These are phyloP conservation scores for Dactylella cylindrospora DNA, from an alignment of 2,329 filamentous ascomycete genomes.

Conservation along the genomic window DNA sequence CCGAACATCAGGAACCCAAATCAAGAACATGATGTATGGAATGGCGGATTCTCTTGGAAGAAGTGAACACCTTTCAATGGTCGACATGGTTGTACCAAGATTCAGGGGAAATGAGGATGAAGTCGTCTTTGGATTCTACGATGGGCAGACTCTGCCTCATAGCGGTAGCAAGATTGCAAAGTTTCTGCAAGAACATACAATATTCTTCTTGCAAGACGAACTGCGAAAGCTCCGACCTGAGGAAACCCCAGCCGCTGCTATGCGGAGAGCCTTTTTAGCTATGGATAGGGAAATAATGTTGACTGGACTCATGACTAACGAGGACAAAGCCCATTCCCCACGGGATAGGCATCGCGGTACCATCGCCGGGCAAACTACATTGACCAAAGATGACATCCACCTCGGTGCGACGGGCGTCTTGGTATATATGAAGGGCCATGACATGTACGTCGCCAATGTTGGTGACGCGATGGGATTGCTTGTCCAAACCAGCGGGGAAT, in stretches of 20 bases:
- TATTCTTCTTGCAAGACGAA: constrained; percentile 77
- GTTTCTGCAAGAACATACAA: constrained; percentile 94
- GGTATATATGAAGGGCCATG: constrained; percentile 82
- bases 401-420: constrained; percentile 92
- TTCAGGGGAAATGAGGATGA: constrained; percentile 89
- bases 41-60: constrained; percentile 95
- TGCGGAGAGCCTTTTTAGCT: constrained; percentile 80
- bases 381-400: constrained; percentile 84
- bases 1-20: constrained; percentile 90
- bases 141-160: constrained; percentile 83
- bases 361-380: constrained; percentile 55
- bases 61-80: constrained; percentile 90
- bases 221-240: constrained; percentile 68
- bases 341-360: constrained; percentile 65
- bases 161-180: constrained; percentile 95
- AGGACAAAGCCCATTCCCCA: constrained; percentile 67
- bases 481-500: constrained; percentile 81
- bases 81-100: constrained; percentile 90
- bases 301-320: constrained; percentile 74
- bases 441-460: constrained; percentile 91
- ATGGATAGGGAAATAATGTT: constrained; percentile 94
- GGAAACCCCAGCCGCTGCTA: constrained; percentile 78
- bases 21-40: constrained; percentile 87
- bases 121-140: constrained; percentile 90
- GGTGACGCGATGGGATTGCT: constrained; percentile 95